A percentile compares a stretch with the other conserved stretches of the same genome.
Conservation (phyloP, 2,329 filamentous ascomycete species). For the Penicillium nordicum region DNA sequence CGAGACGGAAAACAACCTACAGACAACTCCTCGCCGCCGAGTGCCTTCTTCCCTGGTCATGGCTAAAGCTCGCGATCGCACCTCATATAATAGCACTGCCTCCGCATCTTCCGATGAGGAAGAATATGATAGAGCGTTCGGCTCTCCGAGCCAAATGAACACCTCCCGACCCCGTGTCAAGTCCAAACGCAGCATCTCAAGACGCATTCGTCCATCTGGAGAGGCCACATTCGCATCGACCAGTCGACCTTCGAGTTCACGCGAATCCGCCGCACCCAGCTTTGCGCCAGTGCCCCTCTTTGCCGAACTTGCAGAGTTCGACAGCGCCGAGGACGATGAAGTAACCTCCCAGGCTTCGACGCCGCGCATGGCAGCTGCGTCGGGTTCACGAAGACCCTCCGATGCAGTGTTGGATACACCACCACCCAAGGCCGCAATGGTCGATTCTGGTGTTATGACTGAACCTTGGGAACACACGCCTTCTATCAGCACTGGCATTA, state of each 20-base stretch:
- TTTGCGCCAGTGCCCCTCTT: slow-evolving; percentile 60
- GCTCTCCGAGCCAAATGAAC: slow-evolving; percentile 63
- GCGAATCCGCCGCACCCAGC: slow-evolving; percentile 54
- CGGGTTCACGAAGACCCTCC: slow-evolving; percentile 33
- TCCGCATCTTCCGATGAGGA: slow-evolving; percentile 80
- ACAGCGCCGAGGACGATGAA: slow-evolving; percentile 65
- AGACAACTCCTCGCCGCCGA: slow-evolving; percentile 39
- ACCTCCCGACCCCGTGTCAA: slow-evolving; percentile 69
- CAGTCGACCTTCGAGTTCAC: slow-evolving; percentile 40
- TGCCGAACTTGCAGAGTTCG: slow-evolving; percentile 81
- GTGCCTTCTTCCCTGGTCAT: slow-evolving; percentile 39
- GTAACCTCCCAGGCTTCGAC: slow-evolving; percentile 44
- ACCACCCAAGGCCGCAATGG: slow-evolving; percentile 45
- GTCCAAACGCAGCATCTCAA: slow-evolving; percentile 61
- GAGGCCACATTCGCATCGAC: slow-evolving; percentile 42
- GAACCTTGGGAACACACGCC: slow-evolving; percentile 52
- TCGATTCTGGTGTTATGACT: slow-evolving; percentile 62
- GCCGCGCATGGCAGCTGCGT: slow-evolving; percentile 32
- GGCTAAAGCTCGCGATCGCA: slow-evolving; percentile 53
- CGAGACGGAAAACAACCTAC: slow-evolving; percentile 68
- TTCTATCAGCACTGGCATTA: slow-evolving; percentile 2
- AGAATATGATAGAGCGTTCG: slow-evolving; percentile 57
- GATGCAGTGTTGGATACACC: slow-evolving; percentile 24
- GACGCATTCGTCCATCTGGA: slow-evolving; percentile 54
- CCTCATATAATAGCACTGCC: slow-evolving; percentile 80